Percentiles rank a stretch among this genome's conserved stretches.
Conservation (phyloP, 805 yeast species). For the Ogataea sp. region DNA sequence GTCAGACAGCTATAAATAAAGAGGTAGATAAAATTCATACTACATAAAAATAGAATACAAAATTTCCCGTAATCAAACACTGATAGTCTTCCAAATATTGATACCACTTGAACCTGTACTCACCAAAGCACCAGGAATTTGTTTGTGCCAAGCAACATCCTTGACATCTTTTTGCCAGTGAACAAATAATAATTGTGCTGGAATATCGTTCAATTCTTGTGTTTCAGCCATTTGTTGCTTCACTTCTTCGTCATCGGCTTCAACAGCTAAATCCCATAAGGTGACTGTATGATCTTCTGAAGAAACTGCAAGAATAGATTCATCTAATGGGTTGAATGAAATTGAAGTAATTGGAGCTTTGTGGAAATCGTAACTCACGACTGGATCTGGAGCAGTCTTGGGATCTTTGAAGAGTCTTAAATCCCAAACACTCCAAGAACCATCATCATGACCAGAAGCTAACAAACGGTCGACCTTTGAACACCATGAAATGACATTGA, state of each 20-base stretch:
- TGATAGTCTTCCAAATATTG: constrained; percentile 92
- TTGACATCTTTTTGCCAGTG: constrained; percentile 98
- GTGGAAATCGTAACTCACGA: constrained; percentile 93
- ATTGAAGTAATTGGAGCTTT: constrained; percentile 89
- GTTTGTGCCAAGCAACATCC: constrained; percentile 97
- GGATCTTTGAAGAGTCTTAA: constrained; percentile 67
- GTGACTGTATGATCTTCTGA: constrained; percentile 97
- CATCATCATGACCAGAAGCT: constrained; percentile 97
- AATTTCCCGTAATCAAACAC: constrained; percentile 46
- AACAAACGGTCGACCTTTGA: constrained; percentile 75
- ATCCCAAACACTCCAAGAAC: constrained; percentile 98
- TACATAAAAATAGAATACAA: not conserved
- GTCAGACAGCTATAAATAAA: no score
- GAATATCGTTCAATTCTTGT: constrained; percentile 78
- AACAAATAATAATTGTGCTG: constrained; percentile 91
- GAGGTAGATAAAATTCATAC: not conserved
- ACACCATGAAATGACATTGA: constrained; percentile 96
- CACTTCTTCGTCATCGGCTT: constrained; percentile 94
- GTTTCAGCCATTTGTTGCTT: constrained; percentile 74
- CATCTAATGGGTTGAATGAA: constrained; percentile 91
- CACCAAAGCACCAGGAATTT: constrained; percentile 91
- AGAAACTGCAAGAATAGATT: constrained; percentile 90
- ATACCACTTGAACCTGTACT: constrained; percentile 95
- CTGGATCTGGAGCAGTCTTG: constrained; percentile 52
- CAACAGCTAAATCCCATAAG: constrained; percentile 96